These are phyloP conservation scores for Solanum pimpinellifolium DNA, from an alignment of 257 asterid genomes.

Conservation along the genomic window DNA sequence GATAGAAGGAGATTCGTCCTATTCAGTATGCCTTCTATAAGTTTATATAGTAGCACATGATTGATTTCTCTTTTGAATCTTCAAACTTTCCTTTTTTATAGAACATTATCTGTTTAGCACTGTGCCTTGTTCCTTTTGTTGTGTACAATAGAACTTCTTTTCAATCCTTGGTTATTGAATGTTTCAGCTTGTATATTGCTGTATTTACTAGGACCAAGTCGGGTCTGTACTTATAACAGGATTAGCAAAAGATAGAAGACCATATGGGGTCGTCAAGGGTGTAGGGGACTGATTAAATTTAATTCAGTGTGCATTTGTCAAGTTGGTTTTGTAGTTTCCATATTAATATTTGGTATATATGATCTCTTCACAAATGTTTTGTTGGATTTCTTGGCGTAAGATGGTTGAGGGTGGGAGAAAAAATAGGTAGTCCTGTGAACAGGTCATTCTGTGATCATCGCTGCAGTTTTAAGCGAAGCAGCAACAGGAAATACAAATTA, in stretches of 20 bases:
- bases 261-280: not conserved
- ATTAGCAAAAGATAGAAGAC: not conserved
- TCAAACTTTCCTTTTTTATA: not conserved
- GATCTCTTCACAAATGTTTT: not conserved
- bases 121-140: not conserved
- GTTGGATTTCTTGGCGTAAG: not conserved
- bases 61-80: not conserved
- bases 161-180: not conserved
- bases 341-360: not conserved
- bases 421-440: not conserved
- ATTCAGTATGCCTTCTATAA: not conserved
- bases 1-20: not conserved
- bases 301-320: not conserved
- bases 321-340: not conserved
- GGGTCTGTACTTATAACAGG: not conserved
- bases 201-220: not conserved
- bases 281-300: not conserved
- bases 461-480: not conserved
- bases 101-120: not conserved
- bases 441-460: not conserved
- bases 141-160: not conserved
- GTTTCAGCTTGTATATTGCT: not conserved
- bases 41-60: not conserved
- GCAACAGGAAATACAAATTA: not conserved
- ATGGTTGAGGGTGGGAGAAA: not conserved